Percentiles rank a stretch among this genome's conserved stretches.
These are phyloP conservation scores for Ophiorrhiza pumila DNA, from an alignment of 257 asterid genomes.

Conservation along the genomic window DNA sequence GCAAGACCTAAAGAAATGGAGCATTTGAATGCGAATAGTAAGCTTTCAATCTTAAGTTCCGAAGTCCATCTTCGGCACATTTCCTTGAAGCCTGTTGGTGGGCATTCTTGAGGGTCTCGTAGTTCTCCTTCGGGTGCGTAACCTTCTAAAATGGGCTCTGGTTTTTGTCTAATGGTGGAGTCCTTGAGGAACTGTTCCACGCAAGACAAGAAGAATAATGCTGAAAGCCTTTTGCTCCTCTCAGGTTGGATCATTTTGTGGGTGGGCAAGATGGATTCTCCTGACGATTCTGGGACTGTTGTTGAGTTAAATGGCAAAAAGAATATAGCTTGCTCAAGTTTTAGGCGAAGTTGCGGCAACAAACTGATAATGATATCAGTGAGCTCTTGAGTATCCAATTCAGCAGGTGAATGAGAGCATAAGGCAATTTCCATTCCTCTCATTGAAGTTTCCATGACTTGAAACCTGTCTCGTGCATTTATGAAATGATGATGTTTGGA, in stretches of 20 bases:
- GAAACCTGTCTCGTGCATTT: conserved; percentile 34
- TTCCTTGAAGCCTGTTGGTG: not conserved
- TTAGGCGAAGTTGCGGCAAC: conserved; percentile 30
- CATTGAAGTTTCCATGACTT: conserved; percentile 42
- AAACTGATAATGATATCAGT: conserved; percentile 15
- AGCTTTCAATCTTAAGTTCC: conserved; percentile 23
- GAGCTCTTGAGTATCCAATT: conserved; percentile 30
- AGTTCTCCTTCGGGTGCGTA: not conserved
- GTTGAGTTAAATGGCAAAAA: conserved; percentile 28
- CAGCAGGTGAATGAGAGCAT: conserved; percentile 26
- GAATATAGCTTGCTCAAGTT: conserved; percentile 34
- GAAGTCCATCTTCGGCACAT: not conserved
- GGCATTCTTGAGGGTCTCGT: not conserved
- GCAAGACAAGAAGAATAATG: conserved; percentile 55
- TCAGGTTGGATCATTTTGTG: conserved; percentile 15
- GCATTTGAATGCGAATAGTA: conserved; percentile 48
- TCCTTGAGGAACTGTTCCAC: conserved; percentile 20
- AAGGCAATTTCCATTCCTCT: conserved; percentile 59
- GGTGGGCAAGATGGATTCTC: conserved; percentile 17
- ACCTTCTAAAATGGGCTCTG: not conserved
- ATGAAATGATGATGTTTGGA: conserved; percentile 14
- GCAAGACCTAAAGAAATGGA: conserved; percentile 62
- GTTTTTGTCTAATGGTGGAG: not conserved
- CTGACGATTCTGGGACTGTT: conserved; percentile 17
- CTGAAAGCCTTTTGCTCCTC: conserved; percentile 28